phyloP scores from a whole-genome alignment of 306 rosid species.

The Senna siamea region DNA sequence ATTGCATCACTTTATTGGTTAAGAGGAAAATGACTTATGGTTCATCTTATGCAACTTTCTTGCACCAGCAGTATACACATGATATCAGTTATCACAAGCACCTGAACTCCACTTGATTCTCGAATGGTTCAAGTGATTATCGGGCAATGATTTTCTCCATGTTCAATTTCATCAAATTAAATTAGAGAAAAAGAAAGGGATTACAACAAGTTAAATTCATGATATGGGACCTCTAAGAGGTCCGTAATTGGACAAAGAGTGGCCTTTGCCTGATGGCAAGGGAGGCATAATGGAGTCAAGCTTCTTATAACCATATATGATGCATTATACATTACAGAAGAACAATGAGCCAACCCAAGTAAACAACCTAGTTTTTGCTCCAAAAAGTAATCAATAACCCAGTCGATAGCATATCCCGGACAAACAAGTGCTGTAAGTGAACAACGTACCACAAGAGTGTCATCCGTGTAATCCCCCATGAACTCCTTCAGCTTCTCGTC shows the following conservation, averaged over 20 bases:
- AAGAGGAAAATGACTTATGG: not conserved
- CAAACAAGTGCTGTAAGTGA: not conserved
- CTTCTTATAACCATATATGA: conserved; percentile 2
- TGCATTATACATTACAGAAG: not conserved
- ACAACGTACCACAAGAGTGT: conserved; percentile 88
- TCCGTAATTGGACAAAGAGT: not conserved
- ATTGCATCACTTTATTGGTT: not conserved
- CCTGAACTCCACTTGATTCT: not conserved
- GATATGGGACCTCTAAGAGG: not conserved
- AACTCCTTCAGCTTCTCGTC: conserved; percentile 87
- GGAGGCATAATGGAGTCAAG: not conserved
- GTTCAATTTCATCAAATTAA: conserved; percentile 25
- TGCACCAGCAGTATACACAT: not conserved
- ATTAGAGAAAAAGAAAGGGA: not conserved
- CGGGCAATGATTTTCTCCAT: conserved; percentile 5
- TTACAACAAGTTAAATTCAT: conserved; percentile 14
- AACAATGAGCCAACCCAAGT: no score
- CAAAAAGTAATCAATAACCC: not conserved
- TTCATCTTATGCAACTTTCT: conserved; percentile 8
- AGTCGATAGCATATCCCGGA: not conserved
- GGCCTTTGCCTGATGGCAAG: not conserved
- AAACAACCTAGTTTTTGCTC: not conserved
- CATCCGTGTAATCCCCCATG: conserved; percentile 96
- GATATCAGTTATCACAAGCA: not conserved
- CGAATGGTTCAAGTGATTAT: not conserved